Evolutionary conservation across 805 yeast species (phyloP).

Genomic region (Ogataea pilisensis): DNA sequence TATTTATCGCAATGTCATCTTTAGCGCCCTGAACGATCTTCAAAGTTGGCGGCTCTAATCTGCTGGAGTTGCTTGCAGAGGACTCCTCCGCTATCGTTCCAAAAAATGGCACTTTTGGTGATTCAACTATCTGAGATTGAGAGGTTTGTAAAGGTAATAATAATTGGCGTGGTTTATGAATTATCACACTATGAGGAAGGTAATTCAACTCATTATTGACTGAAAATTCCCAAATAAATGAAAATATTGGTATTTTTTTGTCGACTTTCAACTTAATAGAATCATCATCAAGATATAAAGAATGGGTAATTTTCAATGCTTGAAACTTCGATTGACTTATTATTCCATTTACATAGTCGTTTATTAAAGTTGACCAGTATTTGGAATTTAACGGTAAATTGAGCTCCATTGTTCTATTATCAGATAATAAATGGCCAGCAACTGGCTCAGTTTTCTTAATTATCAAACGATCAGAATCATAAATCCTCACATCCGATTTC

Average conservation of each 20-base stretch:
- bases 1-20: conserved; percentile 1
- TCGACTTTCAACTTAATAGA: conserved; percentile 12
- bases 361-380: conserved; percentile 30
- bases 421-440: conserved; percentile 24
- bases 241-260: conserved; percentile 20
- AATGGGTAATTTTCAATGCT: conserved; percentile 25
- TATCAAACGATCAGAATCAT: conserved; percentile 19
- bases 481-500: conserved; percentile 25
- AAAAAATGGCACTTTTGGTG: conserved; percentile 2
- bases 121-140: background rate
- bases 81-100: conserved; percentile 1
- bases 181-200: conserved; percentile 25
- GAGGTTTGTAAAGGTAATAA: background rate
- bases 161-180: conserved; percentile 5
- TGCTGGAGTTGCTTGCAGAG: conserved; percentile 1
- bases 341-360: conserved; percentile 30
- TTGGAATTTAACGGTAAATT: conserved; percentile 30
- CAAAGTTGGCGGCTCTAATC: conserved; percentile 4
- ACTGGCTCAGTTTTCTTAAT: conserved; percentile 27
- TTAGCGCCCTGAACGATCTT: background rate
- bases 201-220: conserved; percentile 14
- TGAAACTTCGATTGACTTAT: conserved; percentile 20
- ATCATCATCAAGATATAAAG: conserved; percentile 28
- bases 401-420: conserved; percentile 18
- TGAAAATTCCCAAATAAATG: conserved; percentile 32